These are phyloP conservation scores for Linderniella brevidens DNA, from an alignment of 257 asterid genomes.

Conservation along the genomic window DNA sequence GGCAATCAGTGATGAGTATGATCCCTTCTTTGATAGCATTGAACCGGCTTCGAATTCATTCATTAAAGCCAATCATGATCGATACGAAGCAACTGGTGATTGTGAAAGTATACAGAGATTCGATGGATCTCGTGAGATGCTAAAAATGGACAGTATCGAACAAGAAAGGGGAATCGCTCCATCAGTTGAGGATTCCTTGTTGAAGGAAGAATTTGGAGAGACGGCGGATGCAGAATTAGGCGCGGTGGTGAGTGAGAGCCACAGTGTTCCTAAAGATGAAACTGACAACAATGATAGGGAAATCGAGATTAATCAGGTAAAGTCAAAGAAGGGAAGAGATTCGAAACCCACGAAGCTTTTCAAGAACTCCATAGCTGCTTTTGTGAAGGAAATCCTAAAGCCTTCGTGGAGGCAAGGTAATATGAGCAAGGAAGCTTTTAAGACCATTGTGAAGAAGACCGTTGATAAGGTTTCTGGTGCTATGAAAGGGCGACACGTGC, in stretches of 20 bases:
- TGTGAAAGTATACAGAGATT: constrained; percentile 31
- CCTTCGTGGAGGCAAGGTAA: constrained; percentile 99
- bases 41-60: constrained; percentile 47
- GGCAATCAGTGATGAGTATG: constrained; percentile 50
- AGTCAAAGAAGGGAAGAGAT: constrained; percentile 43
- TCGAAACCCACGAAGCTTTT: constrained; percentile 55
- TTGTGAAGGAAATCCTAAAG: constrained; percentile 86
- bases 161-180: constrained; percentile 25
- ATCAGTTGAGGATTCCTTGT: constrained; percentile 24
- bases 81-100: constrained; percentile 37
- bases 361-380: constrained; percentile 61
- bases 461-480: constrained; percentile 97
- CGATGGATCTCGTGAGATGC: constrained; percentile 32
- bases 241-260: constrained; percentile 49
- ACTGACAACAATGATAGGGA: constrained; percentile 39
- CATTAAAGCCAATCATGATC: constrained; percentile 24
- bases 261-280: constrained; percentile 36
- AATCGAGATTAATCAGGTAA: constrained; percentile 62
- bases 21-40: constrained; percentile 79
- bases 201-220: constrained; percentile 74
- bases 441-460: constrained; percentile 97
- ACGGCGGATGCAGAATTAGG: constrained; percentile 76
- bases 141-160: constrained; percentile 26
- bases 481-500: constrained; percentile 66
- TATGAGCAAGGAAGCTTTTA: constrained; percentile 98